These are phyloP conservation scores for Waitea zeae DNA, from an alignment of 1,284 basidiomycete genomes.

Conservation along the genomic window DNA sequence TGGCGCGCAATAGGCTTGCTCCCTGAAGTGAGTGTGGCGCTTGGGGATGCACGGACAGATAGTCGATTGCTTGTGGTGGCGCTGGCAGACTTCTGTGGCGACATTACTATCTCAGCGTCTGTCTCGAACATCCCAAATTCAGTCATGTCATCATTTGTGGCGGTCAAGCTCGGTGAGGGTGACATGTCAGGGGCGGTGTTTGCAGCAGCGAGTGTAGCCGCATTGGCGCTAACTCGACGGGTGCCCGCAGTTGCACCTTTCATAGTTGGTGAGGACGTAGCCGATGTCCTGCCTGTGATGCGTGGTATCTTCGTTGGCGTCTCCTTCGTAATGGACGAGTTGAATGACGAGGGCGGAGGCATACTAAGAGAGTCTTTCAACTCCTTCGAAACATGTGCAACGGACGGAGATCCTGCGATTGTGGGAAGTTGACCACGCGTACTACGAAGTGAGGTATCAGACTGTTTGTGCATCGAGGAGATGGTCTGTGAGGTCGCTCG, in stretches of 20 bases:
- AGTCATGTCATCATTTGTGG: conserved; percentile 26
- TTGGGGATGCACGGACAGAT: conserved; percentile 44
- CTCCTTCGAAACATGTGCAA: conserved; percentile 30
- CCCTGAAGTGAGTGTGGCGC: conserved; percentile 21
- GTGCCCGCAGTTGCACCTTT: conserved; percentile 30
- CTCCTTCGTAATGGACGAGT: conserved; percentile 42
- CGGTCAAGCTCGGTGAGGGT: conserved; percentile 20
- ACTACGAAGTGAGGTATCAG: conserved; percentile 57
- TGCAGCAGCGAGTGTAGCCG: conserved; percentile 22
- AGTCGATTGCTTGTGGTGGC: conserved; percentile 19
- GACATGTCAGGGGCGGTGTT: conserved; percentile 43
- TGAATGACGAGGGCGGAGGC: conserved; percentile 27
- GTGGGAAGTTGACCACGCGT: conserved; percentile 60
- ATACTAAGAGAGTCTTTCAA: conserved; percentile 41
- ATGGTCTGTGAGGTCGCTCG: conserved; percentile 56
- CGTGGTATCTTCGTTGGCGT: conserved; percentile 92
- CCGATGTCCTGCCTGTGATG: conserved; percentile 66
- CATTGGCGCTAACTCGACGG: conserved; percentile 45
- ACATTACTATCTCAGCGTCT: conserved; percentile 19
- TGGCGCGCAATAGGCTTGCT: conserved; percentile 57
- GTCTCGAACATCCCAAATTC: conserved; percentile 66
- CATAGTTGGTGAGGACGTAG: conserved; percentile 44
- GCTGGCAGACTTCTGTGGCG: conserved; percentile 10
- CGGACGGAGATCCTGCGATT: conserved; percentile 81
- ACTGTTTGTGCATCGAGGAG: conserved; percentile 69